Conservation (phyloP, 768 basidiomycete species). For the Podaxis sp. region DNA sequence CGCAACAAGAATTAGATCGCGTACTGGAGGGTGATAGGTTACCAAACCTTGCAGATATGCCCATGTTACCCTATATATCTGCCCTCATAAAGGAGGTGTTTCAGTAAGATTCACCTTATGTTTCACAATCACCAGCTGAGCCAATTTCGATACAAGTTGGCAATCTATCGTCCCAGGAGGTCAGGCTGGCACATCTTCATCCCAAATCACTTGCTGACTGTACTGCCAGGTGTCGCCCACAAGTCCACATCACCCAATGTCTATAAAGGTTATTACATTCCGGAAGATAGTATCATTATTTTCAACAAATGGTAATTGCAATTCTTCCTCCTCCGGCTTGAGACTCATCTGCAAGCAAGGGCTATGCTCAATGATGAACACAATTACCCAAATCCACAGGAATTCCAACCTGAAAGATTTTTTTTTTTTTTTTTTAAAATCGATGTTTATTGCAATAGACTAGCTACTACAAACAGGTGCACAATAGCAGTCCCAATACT, state of each 20-base stretch:
- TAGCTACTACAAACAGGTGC: too few relatives aligned
- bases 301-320: constrained; percentile 2
- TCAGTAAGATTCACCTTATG: constrained; percentile 14
- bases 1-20: constrained; percentile 26
- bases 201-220: background rate
- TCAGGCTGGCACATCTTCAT: background rate
- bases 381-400: constrained; percentile 7
- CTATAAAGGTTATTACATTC: constrained; percentile 8
- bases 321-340: background rate
- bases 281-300: background rate
- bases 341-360: background rate
- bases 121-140: background rate
- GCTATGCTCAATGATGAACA: constrained; percentile 9
- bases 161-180: background rate
- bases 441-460: too few relatives aligned
- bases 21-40: constrained; percentile 19
- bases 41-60: constrained; percentile 20
- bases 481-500: too few relatives aligned
- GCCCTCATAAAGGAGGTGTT: constrained; percentile 22
- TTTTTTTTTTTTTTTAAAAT: too few relatives aligned
- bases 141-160: background rate
- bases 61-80: constrained; percentile 20
- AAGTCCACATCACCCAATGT: background rate
- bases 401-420: constrained; percentile 9
- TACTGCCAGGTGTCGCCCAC: background rate